phyloP scores from a whole-genome alignment of 202 grass and related monocot genomes.

The Panicum hallii region DNA sequence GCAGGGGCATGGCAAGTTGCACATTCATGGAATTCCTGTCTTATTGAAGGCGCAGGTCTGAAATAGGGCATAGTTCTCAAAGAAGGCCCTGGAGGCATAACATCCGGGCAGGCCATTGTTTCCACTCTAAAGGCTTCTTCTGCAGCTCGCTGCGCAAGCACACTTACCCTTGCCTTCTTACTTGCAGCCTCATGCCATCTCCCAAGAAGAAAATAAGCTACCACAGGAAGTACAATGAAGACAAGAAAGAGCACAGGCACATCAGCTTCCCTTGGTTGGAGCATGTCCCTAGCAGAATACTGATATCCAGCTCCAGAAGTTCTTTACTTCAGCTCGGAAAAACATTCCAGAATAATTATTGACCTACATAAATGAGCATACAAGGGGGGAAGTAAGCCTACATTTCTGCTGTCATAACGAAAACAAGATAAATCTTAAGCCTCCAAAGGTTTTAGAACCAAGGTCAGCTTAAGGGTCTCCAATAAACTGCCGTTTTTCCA shows the following conservation, averaged over 20 bases:
- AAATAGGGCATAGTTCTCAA: constrained; percentile 62
- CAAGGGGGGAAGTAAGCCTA: not conserved
- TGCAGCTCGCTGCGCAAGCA: constrained; percentile 75
- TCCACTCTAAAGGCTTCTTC: constrained; percentile 78
- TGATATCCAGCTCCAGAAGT: constrained; percentile 63
- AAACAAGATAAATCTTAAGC: not conserved
- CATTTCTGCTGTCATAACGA: constrained; percentile 1
- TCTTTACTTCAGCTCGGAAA: constrained; percentile 55
- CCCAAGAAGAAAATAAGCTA: constrained; percentile 92
- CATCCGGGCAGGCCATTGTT: constrained; percentile 74
- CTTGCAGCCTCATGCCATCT: constrained; percentile 81
- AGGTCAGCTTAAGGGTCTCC: constrained; percentile 31
- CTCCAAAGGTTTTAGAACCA: not conserved
- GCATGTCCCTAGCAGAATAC: constrained; percentile 92
- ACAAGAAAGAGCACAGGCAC: constrained; percentile 80
- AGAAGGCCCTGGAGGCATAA: constrained; percentile 57
- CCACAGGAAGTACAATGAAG: constrained; percentile 83
- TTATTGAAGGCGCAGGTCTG: constrained; percentile 50
- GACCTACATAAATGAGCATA: constrained; percentile 45
- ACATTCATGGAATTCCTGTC: constrained; percentile 80
- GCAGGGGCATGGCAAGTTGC: constrained; percentile 88
- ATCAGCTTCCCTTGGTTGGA: constrained; percentile 93
- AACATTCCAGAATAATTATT: constrained; percentile 59
- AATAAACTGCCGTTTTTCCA: not conserved
- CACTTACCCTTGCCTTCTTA: constrained; percentile 71